Evolutionary conservation across 1,139 yeast genomes (phyloP).

Genomic region (Yamadazyma dushanensis): DNA sequence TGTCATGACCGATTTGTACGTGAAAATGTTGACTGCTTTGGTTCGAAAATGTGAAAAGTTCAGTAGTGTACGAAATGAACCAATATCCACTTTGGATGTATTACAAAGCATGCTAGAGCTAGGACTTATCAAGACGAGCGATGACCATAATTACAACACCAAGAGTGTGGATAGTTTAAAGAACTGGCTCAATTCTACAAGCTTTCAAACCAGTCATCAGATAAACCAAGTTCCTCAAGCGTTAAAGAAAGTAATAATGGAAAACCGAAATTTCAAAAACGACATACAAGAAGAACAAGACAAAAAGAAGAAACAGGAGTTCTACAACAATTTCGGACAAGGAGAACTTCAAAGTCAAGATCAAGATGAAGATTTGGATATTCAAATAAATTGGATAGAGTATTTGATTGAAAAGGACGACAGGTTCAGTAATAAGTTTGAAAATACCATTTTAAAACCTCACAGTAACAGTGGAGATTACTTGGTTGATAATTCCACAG

Average conservation of each 20-base stretch:
- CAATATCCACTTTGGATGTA: slow-evolving; percentile 52
- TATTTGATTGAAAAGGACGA: slow-evolving; percentile 46
- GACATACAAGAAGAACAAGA: slow-evolving; percentile 27
- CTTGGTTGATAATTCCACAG: slow-evolving; percentile 11
- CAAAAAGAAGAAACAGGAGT: slow-evolving; percentile 36
- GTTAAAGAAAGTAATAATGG: slow-evolving; percentile 35
- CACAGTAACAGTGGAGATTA: slow-evolving; percentile 13
- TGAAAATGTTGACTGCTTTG: slow-evolving; percentile 53
- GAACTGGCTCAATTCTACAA: slow-evolving; percentile 37
- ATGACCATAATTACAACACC: slow-evolving; percentile 30
- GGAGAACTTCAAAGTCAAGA: slow-evolving; percentile 24
- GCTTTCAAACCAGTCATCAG: slow-evolving; percentile 24
- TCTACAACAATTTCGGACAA: slow-evolving; percentile 36
- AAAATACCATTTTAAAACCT: slow-evolving; percentile 27
- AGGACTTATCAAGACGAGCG: slow-evolving; percentile 38
- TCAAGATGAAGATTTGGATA: slow-evolving; percentile 30
- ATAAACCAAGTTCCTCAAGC: slow-evolving; percentile 35
- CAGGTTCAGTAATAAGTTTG: slow-evolving; percentile 43
- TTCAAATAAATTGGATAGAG: slow-evolving; percentile 38
- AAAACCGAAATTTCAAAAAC: slow-evolving; percentile 34
- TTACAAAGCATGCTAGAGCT: slow-evolving; percentile 58
- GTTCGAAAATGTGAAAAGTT: slow-evolving; percentile 39
- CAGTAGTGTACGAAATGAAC: slow-evolving; percentile 16
- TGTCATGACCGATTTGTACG: slow-evolving; percentile 60
- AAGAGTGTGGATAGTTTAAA: slow-evolving; percentile 39